Evolutionary conservation across 306 rosid species (phyloP), one percentile per base, ranked within the genome.

Genomic region (Begonia loranthoides): DNA sequence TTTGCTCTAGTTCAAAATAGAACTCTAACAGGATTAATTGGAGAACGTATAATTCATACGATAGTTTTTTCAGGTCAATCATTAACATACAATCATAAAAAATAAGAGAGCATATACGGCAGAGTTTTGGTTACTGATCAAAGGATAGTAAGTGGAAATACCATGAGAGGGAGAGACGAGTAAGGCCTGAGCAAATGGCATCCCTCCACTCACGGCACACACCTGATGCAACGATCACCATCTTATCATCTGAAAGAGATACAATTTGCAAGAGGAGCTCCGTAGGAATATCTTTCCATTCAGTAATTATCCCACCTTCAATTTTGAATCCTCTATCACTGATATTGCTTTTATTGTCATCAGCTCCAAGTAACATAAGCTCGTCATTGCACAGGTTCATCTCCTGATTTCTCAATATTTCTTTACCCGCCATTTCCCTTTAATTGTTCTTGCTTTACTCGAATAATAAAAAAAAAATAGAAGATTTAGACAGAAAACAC

Each of bases 181-280:
- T 64, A 36, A 76, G 80, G 57, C 88, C 94, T 50, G 76, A 73
- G 76, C 63, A 78, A 60, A 87, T 66, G 51, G 94, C 81, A 60
- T 83, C 96, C 74, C 99, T 86, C 99, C 99, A 92, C 1, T 93
- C 96, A 63, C 99, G 87, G 63, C 99, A 92, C 49, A 92, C 94
- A 1, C 84, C 94, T 40, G 87, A 80, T 41, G 83, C 96, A 38
- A 24, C 40, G 67, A 92, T 71, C 56, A 74, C 93, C 1, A 86
- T 70, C 66, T 58, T 84, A 79, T 87, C 87, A 69, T 78, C 96
- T 15, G 67, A 77, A 59, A 80, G 80, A 0, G 87, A 70, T 52
- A 86, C 28, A 46, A 92, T 87, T 54, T 92, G 94, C 76, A 92
- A 17, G 65, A 92, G 66, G 24, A 92, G 99, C 73, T 92, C 99